Base-by-base conservation (phyloP, 1,139 yeast species). In the Komagataea norvegica region DNA sequence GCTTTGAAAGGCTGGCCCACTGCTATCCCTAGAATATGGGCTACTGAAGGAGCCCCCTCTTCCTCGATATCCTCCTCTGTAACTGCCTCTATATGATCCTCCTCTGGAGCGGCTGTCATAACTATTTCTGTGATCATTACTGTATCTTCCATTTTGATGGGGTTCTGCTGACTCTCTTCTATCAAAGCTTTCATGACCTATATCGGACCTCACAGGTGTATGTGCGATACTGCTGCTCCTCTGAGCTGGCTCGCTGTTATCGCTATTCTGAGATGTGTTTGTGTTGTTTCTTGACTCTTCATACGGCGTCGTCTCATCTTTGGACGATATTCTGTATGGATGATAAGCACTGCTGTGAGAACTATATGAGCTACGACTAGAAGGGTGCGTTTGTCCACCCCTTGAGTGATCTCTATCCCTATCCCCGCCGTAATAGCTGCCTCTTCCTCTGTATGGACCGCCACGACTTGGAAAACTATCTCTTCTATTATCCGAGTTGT, bases 61-160 rank as follows among this genome's bases (percentile, higher is more conserved):
- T 6, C 48, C 38, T 8, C 44, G 28, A 29, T 41, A 41, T 3
- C 50, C 46, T 4, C 49, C 52, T 11, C 51, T 41, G 6, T 45
- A 31, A 23, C 34, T 30, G 13, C 37, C 38, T 13, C 41, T 38
- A 22, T 41, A 40, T n/a, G n/a, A n/a, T 4, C 42, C 46, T 8
- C 46, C 48, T 40, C 51, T 41, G 16, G 37, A 33, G 6, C 35
- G 25, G 8, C 30, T 24, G 15, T 22, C 29, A 21, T 18, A 25
- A 25, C 25, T 13, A n/a, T 18, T 13, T 19, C 41, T 32, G 20
- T 34, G 14, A 11, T 34, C 41, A 10, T 23, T 31, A 8, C 26
- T 28, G 25, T 31, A 27, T 4, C 31, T 20, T 14, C 31, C 33
- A 8, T 24, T 8, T 24, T 23, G 19, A 27, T 24, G 28, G 20